phyloP scores from a whole-genome alignment of 345 rosid species.

The Laguncularia racemosa region DNA sequence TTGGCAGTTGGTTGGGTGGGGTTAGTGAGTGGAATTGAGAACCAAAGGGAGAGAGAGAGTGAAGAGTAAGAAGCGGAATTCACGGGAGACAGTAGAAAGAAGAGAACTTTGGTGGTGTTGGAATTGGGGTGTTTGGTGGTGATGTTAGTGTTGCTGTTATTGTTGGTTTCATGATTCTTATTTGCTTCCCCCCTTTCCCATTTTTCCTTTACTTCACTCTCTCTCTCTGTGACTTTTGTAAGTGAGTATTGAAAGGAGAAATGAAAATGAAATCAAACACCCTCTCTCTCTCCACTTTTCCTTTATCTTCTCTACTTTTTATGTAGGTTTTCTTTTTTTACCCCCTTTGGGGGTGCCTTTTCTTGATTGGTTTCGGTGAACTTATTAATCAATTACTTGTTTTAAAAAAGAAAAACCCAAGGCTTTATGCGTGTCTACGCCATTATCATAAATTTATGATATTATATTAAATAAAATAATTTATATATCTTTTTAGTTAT shows the following conservation, averaged over 20 bases:
- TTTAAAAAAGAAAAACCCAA: too few relatives aligned
- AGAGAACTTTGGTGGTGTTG: background rate
- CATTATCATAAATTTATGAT: too few relatives aligned
- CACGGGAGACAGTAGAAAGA: slow-evolving; percentile 1
- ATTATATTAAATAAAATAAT: too few relatives aligned
- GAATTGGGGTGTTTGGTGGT: slow-evolving; percentile 5
- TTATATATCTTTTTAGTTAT: too few relatives aligned
- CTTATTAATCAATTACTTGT: too few relatives aligned
- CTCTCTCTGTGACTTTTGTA: slow-evolving; percentile 7
- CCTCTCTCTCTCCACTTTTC: background rate
- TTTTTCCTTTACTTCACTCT: background rate
- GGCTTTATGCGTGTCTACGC: too few relatives aligned
- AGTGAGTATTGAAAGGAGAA: slow-evolving; percentile 10
- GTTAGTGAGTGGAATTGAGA: background rate
- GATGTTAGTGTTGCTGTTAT: slow-evolving; percentile 5
- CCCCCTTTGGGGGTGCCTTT: background rate
- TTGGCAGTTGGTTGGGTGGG: background rate
- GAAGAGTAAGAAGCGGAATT: slow-evolving; percentile 2
- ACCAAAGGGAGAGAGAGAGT: background rate
- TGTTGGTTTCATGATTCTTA: background rate
- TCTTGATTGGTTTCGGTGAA: too few relatives aligned
- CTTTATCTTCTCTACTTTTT: background rate
- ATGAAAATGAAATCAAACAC: too few relatives aligned
- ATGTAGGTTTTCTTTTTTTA: background rate
- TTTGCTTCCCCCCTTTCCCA: background rate